A percentile compares a stretch with the other conserved stretches of the same genome.
Conservation (phyloP, 139 green algal species). For the Trebouxia sp. region DNA sequence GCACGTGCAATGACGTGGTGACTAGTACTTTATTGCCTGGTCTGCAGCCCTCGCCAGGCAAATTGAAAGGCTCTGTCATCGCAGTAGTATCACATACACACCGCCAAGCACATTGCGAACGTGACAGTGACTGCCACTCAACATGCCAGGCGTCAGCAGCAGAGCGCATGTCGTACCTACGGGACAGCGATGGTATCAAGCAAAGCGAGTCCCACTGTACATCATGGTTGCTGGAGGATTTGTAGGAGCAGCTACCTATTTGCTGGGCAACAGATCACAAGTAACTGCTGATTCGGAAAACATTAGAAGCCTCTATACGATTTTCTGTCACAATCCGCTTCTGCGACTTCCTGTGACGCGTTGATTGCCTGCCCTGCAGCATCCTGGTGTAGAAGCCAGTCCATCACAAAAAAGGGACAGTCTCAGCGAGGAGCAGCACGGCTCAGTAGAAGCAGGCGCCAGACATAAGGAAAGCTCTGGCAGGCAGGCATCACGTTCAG, state of each 20-base stretch:
- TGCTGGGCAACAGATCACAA: conserved; percentile 13
- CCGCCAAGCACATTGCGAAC: too few relatives aligned
- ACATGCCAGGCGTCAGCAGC: conserved; percentile 2
- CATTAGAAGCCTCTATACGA: neutral
- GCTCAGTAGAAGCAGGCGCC: neutral
- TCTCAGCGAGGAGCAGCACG: neutral
- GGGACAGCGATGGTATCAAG: conserved; percentile 26
- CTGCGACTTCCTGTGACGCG: neutral
- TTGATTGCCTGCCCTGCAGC: conserved; percentile 13
- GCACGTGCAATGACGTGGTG: neutral
- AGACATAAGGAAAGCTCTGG: neutral
- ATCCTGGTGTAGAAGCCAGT: neutral
- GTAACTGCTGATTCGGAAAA: neutral
- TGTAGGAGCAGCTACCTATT: conserved; percentile 16
- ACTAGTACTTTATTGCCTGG: neutral
- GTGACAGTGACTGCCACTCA: too few relatives aligned
- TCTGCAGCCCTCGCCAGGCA: neutral
- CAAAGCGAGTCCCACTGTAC: conserved; percentile 31
- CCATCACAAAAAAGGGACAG: neutral
- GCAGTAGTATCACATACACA: neutral
- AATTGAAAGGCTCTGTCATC: neutral
- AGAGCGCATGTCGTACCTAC: neutral
- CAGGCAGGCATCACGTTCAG: neutral
- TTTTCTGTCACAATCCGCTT: too few relatives aligned
- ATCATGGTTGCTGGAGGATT: conserved; percentile 22